Evolutionary conservation across 2,329 filamentous ascomycete species (phyloP), one percentile per base, ranked within the genome.

Genomic region (Colletotrichum spinosum): DNA sequence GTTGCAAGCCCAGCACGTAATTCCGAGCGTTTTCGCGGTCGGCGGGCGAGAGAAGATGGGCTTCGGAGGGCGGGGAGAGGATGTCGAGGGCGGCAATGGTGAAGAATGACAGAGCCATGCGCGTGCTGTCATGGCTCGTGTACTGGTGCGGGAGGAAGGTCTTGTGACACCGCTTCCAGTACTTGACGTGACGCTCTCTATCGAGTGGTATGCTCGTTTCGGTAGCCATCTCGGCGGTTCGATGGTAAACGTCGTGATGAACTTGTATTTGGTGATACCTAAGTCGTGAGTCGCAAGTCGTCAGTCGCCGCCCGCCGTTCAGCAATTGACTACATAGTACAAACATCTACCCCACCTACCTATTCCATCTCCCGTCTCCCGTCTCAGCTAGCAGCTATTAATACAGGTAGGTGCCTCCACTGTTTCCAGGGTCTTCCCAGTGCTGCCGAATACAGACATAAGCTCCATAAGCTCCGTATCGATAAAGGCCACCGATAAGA

Each of bases 31-130:
- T 73, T 6, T 73, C 70, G 52, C 84, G 81, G 51, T 85, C 82
- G 9, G 75, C 69, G 1, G 80, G 45, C 1, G 80, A 75, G n/a
- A 87, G 75, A 8, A 89, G 83, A 49, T 71, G 69, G 6, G n/a
- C 61, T 11, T 71, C 59, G 35, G 73, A 64, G 34, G 86, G 77
- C 2, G 85, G 84, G 11, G 87, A 89, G 37, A 99, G 88, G 2
- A 98, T 81, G 74, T 97, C 93, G 53, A 97, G 84, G 1, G 93
- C 93, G 8, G 93, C 91, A 72, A 98, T 81, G 70, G 91, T 94
- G 82, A 99, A 97, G 82, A 91, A 97, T 70, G 89, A 94, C 59
- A 98, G 88, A 6, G 91, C 92, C 82, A 98, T 91, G 72, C 96
- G 94, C 72, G 91, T 95, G 70, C 93, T 93, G 80, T 99, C 96